phyloP scores from a whole-genome alignment of 805 yeast genomes.

The Suhomyces sp. region DNA sequence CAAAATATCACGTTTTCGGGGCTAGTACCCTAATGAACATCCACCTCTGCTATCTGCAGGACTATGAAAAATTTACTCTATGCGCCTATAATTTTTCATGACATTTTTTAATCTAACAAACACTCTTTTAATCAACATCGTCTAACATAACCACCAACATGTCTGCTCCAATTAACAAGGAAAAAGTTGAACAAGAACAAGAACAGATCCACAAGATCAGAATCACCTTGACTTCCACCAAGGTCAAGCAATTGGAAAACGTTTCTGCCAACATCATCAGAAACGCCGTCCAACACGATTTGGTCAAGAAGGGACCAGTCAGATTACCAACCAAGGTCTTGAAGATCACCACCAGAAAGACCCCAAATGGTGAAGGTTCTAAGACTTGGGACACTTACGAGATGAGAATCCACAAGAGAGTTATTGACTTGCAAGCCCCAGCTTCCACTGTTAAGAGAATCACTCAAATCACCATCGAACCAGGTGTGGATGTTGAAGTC shows the following conservation, averaged over 20 bases:
- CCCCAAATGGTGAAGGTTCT: conserved; percentile 99
- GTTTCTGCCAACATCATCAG: conserved; percentile 87
- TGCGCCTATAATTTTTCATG: conserved; percentile 7
- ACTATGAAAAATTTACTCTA: conserved; percentile 5
- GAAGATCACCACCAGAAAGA: conserved; percentile 98
- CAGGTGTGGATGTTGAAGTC: conserved; percentile 98
- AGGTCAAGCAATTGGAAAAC: conserved; percentile 97
- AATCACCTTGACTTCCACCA: conserved; percentile 98
- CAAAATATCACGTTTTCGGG: background rate
- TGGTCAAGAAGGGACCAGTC: conserved; percentile 97
- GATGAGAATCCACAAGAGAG: conserved; percentile 99
- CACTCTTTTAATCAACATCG: conserved; percentile 30
- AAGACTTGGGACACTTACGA: conserved; percentile 99
- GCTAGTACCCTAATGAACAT: conserved; percentile 6
- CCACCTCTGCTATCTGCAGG: conserved; percentile 3
- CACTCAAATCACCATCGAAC: conserved; percentile 97
- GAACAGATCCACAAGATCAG: conserved; percentile 94
- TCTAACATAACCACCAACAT: conserved; percentile 42
- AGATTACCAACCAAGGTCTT: conserved; percentile 99
- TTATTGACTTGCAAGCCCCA: conserved; percentile 97
- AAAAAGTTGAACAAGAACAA: conserved; percentile 75
- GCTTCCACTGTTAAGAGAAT: conserved; percentile 89
- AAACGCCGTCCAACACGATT: conserved; percentile 80
- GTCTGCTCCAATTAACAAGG: conserved; percentile 80
- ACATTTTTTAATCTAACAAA: conserved; percentile 1